phyloP scores from a whole-genome alignment of 2,329 filamentous ascomycete species.

The Epichloe uncinata region DNA sequence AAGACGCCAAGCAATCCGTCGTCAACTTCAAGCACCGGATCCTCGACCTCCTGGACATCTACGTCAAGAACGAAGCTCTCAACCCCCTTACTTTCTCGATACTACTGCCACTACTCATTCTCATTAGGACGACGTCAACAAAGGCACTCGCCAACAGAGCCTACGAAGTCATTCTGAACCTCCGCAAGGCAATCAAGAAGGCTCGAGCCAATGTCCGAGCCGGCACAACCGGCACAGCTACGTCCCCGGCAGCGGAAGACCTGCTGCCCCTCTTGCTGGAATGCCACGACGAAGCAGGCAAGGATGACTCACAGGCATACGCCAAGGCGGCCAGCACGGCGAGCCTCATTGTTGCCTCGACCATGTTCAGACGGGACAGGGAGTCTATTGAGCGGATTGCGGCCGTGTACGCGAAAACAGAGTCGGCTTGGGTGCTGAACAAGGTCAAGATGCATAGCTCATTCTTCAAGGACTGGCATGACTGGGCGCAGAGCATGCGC shows the following conservation, averaged over 20 bases:
- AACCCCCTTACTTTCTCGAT: conserved; percentile 53
- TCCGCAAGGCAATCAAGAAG: conserved; percentile 55
- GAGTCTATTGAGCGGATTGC: conserved; percentile 41
- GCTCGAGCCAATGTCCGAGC: conserved; percentile 20
- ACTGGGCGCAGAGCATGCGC: conserved; percentile 50
- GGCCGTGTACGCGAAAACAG: conserved; percentile 49
- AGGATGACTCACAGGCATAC: conserved; percentile 55
- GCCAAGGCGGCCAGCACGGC: conserved; percentile 61
- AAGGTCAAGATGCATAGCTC: conserved; percentile 46
- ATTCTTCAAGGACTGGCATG: conserved; percentile 61
- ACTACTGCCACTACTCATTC: conserved; percentile 61
- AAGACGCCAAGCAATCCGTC: conserved; percentile 77
- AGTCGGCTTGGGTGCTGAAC: conserved; percentile 42
- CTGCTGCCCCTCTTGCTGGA: conserved; percentile 46
- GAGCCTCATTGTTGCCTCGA: conserved; percentile 52
- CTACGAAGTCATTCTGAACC: conserved; percentile 56
- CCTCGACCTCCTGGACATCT: conserved; percentile 76
- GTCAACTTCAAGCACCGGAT: conserved; percentile 92
- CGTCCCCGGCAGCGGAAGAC: conserved; percentile 18
- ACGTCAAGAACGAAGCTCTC: conserved; percentile 63
- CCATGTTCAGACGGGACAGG: conserved; percentile 42
- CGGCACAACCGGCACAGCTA: too few relatives aligned
- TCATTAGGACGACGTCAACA: conserved; percentile 63
- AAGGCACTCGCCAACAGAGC: conserved; percentile 66
- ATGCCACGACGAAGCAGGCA: conserved; percentile 55